Base-by-base conservation (phyloP, 139 green algal species). In the Dunaliella primolecta region DNA sequence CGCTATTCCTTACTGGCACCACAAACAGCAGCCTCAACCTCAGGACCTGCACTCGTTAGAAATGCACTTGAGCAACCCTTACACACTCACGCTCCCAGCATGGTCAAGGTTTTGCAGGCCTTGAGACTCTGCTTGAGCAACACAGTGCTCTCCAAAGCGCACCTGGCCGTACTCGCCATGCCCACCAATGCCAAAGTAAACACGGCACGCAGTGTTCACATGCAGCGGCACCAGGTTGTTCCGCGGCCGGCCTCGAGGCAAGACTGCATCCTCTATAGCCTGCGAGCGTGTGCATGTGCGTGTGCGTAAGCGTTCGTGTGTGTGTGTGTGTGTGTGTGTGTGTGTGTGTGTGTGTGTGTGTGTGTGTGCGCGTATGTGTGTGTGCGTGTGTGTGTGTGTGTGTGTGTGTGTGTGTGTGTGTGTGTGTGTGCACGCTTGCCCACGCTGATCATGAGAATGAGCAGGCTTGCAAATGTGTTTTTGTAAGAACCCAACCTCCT, bases 161-260 rank as follows among this genome's bases (percentile, higher is more conserved):
- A 64, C 46, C 46, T 64, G 46, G 7, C 46, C 46, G 15, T 64
- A 64, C 7, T 64, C 46, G 15, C 46, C 15, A 15, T 64, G 46
- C 46, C 46, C 46, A 25, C 7, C 36, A 75, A 35, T 0, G 83
- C 84, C 81, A 33, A 91, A 91, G 83, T 89, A 91, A 7, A 30
- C 32, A 25, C 78, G 76, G 36, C 83, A 86, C 15, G 78, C 78
- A 7, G 64, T 55, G 70, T 91, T 91, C 25, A 87, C 82, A 70
- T 86, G 86, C 2, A 89, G 70, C 15, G 88, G 88, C 33, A 89
- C 85, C 23, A 91, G 80, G 31, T 87, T 87, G 78, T 89, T 89
- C 20, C 34, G 57, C n/a, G 36, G 36, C 78, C 46, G 46, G 7
- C 46, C 46, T 25, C 46, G 46, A 7, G 7, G 46, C 46, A 64